A percentile compares a stretch with the other conserved stretches of the same genome.
Conservation (phyloP, 805 yeast species). For the Ogataea salicorniae region DNA sequence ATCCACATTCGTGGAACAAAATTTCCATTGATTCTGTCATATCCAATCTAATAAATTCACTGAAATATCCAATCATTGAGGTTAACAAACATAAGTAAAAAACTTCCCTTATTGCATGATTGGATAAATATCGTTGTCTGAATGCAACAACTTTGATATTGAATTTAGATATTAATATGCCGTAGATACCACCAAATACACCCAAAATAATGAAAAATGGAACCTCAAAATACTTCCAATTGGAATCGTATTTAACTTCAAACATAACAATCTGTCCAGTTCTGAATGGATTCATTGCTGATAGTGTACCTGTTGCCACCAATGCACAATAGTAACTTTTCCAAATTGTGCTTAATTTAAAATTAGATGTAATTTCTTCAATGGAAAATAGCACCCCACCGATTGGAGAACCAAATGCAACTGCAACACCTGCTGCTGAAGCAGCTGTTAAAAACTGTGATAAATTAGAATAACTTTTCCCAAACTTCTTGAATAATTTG, state of each 20-base stretch:
- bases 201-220: slow-evolving; percentile 79
- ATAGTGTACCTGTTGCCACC: slow-evolving; percentile 76
- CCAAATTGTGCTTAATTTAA: slow-evolving; percentile 79
- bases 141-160: slow-evolving; percentile 74
- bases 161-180: slow-evolving; percentile 67
- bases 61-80: slow-evolving; percentile 74
- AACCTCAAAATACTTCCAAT: slow-evolving; percentile 84
- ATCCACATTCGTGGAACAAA: slow-evolving; percentile 76
- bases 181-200: slow-evolving; percentile 87
- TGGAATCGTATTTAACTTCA: slow-evolving; percentile 79
- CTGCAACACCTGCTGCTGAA: slow-evolving; percentile 97
- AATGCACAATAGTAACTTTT: slow-evolving; percentile 87
- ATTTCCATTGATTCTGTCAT: slow-evolving; percentile 96
- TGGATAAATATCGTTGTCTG: slow-evolving; percentile 61
- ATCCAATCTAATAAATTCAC: slow-evolving; percentile 73
- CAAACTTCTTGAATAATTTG: slow-evolving; percentile 41
- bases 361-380: slow-evolving; percentile 79
- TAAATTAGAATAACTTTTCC: slow-evolving; percentile 38
- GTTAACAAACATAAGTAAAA: slow-evolving; percentile 61
- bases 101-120: slow-evolving; percentile 67
- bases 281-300: slow-evolving; percentile 83
- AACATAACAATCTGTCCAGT: slow-evolving; percentile 93
- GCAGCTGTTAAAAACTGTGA: slow-evolving; percentile 78
- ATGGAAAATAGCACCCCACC: slow-evolving; percentile 92
- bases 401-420: slow-evolving; percentile 95